Percentiles rank a stretch among this genome's conserved stretches.
Conservation (phyloP, 768 basidiomycete species). For the Rhodotorula paludigena region DNA sequence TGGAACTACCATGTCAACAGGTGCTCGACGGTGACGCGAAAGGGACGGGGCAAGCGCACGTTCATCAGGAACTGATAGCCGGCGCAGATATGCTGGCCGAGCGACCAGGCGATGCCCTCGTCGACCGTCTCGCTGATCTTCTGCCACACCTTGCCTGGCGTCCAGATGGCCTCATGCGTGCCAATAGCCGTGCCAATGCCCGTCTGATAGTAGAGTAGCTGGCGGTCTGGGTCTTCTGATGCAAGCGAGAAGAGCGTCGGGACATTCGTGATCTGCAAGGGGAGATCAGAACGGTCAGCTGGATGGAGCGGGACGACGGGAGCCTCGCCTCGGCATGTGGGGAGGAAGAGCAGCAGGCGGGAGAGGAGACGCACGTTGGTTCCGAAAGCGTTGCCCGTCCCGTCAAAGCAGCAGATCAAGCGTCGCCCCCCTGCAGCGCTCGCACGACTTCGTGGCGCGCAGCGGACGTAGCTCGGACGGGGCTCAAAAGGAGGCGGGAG, state of each 20-base stretch:
- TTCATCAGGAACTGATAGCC: conserved; percentile 27
- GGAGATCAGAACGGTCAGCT: neutral
- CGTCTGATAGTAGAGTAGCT: conserved; percentile 70
- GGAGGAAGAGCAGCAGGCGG: too few species aligned
- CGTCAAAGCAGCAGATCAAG: conserved; percentile 18
- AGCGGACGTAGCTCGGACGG: neutral
- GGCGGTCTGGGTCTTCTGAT: conserved; percentile 59
- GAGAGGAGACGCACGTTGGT: too few species aligned
- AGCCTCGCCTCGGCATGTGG: too few species aligned
- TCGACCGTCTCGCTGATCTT: neutral
- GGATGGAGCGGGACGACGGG: neutral
- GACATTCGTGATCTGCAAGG: conserved; percentile 60
- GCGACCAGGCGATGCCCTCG: conserved; percentile 5
- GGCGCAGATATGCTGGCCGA: conserved; percentile 7
- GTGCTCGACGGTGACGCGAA: accelerated
- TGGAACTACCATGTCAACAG: neutral
- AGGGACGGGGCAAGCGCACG: neutral
- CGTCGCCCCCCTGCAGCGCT: neutral
- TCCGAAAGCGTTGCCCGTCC: conserved; percentile 22
- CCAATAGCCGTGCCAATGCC: conserved; percentile 15
- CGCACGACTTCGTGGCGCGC: neutral
- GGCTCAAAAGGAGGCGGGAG: neutral
- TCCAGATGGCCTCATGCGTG: neutral
- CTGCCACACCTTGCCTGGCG: neutral
- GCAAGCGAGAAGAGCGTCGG: conserved; percentile 66